phyloP scores from a whole-genome alignment of 1,284 basidiomycete genomes.

The Ustilago loliicola region DNA sequence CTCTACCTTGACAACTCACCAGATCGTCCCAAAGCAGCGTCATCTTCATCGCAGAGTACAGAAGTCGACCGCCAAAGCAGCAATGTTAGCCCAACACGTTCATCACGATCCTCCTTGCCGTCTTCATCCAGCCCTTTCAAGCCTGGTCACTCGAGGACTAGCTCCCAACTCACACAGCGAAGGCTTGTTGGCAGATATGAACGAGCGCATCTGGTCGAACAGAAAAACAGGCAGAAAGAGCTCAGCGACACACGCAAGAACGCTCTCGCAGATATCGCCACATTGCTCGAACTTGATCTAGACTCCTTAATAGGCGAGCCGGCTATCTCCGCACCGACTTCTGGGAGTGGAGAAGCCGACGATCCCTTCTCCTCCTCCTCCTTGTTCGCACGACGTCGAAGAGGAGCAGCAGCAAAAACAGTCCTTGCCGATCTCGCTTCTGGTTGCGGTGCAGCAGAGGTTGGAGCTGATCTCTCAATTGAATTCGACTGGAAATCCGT shows the following conservation, averaged over 20 bases:
- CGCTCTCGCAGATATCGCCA: slow-evolving; percentile 58
- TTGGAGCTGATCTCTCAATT: slow-evolving; percentile 58
- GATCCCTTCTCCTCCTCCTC: slow-evolving; percentile 19
- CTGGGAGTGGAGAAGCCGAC: slow-evolving; percentile 2
- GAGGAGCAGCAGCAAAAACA: slow-evolving; percentile 34
- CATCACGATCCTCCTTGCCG: slow-evolving; percentile 8
- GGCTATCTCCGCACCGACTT: slow-evolving; percentile 6
- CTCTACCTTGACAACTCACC: slow-evolving; percentile 42
- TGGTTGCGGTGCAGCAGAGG: slow-evolving; percentile 62
- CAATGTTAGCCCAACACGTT: slow-evolving; percentile 25
- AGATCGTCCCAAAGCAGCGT: slow-evolving; percentile 7
- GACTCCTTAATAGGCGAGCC: slow-evolving; percentile 50
- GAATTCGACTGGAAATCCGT: slow-evolving; percentile 60
- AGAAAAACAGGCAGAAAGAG: slow-evolving; percentile 58
- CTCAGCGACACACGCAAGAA: slow-evolving; percentile 56
- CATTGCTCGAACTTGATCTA: slow-evolving; percentile 60
- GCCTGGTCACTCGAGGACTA: slow-evolving; percentile 34
- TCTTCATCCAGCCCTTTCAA: slow-evolving; percentile 34
- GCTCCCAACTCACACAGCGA: slow-evolving; percentile 45
- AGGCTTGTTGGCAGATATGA: slow-evolving; percentile 58
- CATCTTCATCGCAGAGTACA: neutral
- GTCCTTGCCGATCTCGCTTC: slow-evolving; percentile 48
- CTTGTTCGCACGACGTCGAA: slow-evolving; percentile 32
- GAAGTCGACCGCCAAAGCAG: slow-evolving; percentile 14
- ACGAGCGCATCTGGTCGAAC: slow-evolving; percentile 57